Percentiles rank a stretch among this genome's conserved stretches.
These are phyloP conservation scores for Gillenia trifoliata DNA, from an alignment of 306 rosid genomes.

Conservation along the genomic window DNA sequence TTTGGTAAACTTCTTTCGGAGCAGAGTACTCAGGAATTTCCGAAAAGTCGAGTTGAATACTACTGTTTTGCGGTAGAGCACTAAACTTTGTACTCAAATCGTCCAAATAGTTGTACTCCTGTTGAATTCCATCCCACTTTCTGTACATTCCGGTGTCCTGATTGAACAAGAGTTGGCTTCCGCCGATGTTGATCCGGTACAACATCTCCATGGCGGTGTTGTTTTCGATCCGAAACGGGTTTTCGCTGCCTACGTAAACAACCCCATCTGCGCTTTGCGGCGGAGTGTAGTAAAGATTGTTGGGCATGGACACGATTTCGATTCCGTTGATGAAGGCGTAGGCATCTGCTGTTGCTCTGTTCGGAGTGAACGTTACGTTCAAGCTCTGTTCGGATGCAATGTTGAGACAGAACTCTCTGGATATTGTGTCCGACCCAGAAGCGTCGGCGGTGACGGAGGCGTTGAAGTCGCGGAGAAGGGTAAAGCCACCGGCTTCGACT, in stretches of 20 bases:
- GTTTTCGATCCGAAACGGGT: neutral
- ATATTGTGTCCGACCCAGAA: neutral
- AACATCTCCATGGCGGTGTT: conserved; percentile 21
- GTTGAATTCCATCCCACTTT: neutral
- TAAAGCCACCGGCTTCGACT: conserved; percentile 42
- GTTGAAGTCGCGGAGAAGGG: conserved; percentile 45
- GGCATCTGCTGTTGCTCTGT: conserved; percentile 12
- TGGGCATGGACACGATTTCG: conserved; percentile 71
- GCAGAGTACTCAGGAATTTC: neutral
- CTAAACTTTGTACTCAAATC: fast-evolving
- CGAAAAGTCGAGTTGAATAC: neutral
- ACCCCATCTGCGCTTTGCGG: neutral
- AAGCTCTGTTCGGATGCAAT: conserved; percentile 23
- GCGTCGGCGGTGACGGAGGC: conserved; percentile 28
- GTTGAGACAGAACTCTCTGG: conserved; percentile 41
- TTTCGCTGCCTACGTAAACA: neutral
- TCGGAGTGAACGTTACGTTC: conserved; percentile 40
- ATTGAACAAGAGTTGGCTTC: neutral
- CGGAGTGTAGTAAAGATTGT: conserved; percentile 36
- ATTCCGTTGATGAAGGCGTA: conserved; percentile 72
- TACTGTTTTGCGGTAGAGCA: fast-evolving
- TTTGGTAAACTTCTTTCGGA: conserved; percentile 5
- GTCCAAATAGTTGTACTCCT: fast-evolving
- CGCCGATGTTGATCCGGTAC: conserved; percentile 30
- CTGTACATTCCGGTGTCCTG: conserved; percentile 34